Evolutionary conservation across 331 rosid species (phyloP).

Genomic region (Prunus yedoensis): DNA sequence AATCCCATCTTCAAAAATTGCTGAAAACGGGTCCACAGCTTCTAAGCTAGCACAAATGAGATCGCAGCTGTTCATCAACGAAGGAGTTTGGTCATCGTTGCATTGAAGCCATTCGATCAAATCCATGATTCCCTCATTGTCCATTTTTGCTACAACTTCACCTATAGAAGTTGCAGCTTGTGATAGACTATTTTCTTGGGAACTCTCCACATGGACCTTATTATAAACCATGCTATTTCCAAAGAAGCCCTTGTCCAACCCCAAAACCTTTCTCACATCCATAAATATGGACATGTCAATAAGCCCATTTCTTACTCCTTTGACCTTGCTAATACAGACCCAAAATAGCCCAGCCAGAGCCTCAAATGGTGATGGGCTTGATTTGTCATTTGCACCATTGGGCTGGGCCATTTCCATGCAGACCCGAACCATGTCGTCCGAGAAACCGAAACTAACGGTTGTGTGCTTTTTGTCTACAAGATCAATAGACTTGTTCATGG

Average conservation of each 20-base stretch:
- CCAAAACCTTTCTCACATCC: conserved; percentile 45
- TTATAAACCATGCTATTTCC: conserved; percentile 61
- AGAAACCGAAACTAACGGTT: conserved; percentile 42
- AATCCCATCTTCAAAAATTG: conserved; percentile 25
- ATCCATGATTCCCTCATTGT: conserved; percentile 39
- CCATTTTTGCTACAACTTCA: conserved; percentile 46
- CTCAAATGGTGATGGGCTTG: conserved; percentile 46
- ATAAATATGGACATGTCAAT: conserved; percentile 49
- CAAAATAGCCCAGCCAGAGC: conserved; percentile 62
- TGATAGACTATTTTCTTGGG: conserved; percentile 12
- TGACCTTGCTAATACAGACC: conserved; percentile 59
- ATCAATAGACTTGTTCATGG: conserved; percentile 28
- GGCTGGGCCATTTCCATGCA: conserved; percentile 48
- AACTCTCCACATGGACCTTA: conserved; percentile 27
- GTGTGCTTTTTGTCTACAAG: conserved; percentile 22
- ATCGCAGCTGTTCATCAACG: conserved; percentile 40
- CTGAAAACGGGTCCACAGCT: conserved; percentile 26
- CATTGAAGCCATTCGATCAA: conserved; percentile 55
- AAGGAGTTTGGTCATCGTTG: conserved; percentile 1
- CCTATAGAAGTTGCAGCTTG: conserved; percentile 42
- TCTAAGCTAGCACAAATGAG: conserved; percentile 51
- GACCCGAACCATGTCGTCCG: conserved; percentile 46
- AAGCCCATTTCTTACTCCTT: conserved; percentile 37
- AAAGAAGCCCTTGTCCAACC: conserved; percentile 41
- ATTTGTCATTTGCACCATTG: not conserved